Percentiles rank a stretch among this genome's conserved stretches.
phyloP scores from a whole-genome alignment of 306 rosid species.

The Inga leiocalycina region DNA sequence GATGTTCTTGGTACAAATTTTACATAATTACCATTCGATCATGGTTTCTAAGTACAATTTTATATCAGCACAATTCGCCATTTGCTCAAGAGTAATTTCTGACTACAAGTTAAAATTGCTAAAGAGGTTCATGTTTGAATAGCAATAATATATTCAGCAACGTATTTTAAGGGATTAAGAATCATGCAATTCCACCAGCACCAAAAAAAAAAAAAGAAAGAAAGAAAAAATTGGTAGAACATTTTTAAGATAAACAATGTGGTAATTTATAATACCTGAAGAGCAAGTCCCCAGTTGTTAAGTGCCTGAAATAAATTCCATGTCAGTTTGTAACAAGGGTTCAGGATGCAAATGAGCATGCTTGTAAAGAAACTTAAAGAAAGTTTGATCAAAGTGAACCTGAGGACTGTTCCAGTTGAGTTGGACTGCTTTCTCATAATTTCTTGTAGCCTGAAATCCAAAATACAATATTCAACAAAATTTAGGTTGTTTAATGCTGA shows the following conservation, averaged over 20 bases:
- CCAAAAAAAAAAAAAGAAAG: background rate
- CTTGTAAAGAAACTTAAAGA: conserved; percentile 14
- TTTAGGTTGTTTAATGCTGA: background rate
- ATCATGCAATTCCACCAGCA: conserved; percentile 14
- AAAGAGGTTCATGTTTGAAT: conserved; percentile 14
- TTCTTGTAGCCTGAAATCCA: conserved; percentile 77
- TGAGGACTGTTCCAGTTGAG: conserved; percentile 99
- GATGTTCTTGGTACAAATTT: conserved; percentile 14
- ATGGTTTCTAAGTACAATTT: background rate
- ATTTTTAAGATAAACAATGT: conserved; percentile 5
- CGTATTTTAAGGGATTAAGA: background rate
- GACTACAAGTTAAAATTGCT: background rate
- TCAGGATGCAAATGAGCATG: conserved; percentile 25
- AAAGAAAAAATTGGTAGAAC: background rate
- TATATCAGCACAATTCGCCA: background rate
- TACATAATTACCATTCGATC: background rate
- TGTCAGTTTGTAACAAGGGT: conserved; percentile 33
- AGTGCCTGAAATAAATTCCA: conserved; percentile 81
- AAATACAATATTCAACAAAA: conserved; percentile 29
- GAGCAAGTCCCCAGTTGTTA: conserved; percentile 99
- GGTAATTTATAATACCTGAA: conserved; percentile 67
- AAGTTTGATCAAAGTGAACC: conserved; percentile 52
- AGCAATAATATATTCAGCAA: conserved; percentile 3
- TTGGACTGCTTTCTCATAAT: conserved; percentile 91
- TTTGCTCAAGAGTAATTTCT: background rate